phyloP scores from a whole-genome alignment of 768 basidiomycete species.

The Macrolepiota fuliginosa region DNA sequence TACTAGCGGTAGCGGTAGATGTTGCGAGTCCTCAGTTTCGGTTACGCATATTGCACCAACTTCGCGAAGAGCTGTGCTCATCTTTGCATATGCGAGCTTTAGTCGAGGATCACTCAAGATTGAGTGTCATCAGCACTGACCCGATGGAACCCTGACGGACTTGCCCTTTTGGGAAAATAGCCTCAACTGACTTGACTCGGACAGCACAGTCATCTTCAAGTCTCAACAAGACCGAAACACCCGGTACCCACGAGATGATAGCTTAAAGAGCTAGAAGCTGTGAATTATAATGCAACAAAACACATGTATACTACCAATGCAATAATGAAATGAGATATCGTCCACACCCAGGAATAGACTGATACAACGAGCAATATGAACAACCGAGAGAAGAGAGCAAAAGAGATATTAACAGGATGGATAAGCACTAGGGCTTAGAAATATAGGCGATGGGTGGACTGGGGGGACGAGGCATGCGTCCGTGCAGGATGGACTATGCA shows the following conservation, averaged over 20 bases:
- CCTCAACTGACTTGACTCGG: background rate
- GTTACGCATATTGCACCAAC: background rate
- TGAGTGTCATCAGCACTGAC: background rate
- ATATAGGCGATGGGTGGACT: slow-evolving; percentile 15
- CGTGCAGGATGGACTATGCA: slow-evolving; percentile 39
- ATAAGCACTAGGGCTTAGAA: background rate
- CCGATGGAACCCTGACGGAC: background rate
- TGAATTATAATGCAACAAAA: slow-evolving; percentile 15
- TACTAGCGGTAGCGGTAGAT: background rate
- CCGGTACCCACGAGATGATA: background rate
- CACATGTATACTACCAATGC: slow-evolving; percentile 4
- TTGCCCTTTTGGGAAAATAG: background rate
- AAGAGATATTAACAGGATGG: background rate
- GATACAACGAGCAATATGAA: slow-evolving; percentile 5
- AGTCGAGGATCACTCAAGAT: background rate
- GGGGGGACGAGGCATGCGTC: slow-evolving; percentile 6
- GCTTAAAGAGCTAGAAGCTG: background rate
- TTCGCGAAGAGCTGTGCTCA: background rate
- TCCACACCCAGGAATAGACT: slow-evolving; percentile 6
- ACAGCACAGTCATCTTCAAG: background rate
- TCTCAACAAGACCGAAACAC: background rate
- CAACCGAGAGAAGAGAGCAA: slow-evolving; percentile 1
- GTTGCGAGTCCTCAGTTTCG: background rate
- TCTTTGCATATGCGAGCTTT: background rate
- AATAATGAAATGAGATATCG: slow-evolving; percentile 3